Conservation (phyloP, 495 filamentous ascomycete genomes). For the Clavariopsis aquatica region DNA sequence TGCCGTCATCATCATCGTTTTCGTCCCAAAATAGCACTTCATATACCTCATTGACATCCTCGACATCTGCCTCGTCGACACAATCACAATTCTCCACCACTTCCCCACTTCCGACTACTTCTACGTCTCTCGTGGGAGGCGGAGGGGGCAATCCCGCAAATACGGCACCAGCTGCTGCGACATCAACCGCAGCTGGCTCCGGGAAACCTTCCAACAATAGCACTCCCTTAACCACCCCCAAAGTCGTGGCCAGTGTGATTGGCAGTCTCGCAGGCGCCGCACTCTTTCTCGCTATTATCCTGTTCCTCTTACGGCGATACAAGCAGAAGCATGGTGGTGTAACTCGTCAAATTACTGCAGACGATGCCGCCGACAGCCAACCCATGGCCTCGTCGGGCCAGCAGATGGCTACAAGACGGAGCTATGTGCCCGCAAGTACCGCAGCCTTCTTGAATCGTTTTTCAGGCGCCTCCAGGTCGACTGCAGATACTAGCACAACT, state of each 20-base stretch:
- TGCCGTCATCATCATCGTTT: background rate
- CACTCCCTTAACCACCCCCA: constrained; percentile 24
- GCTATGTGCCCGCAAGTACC: constrained; percentile 21
- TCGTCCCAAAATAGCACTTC: constrained; percentile 9
- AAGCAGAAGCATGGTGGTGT: constrained; percentile 26
- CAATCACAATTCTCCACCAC: background rate
- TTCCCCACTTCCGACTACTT: background rate
- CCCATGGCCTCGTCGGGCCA: constrained; percentile 26
- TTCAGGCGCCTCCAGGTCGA: constrained; percentile 29
- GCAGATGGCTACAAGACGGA: constrained; percentile 24
- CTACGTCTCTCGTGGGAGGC: background rate
- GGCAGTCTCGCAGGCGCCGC: constrained; percentile 36
- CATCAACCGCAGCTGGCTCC: constrained; percentile 1
- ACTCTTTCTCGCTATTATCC: constrained; percentile 22
- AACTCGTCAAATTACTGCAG: constrained; percentile 10
- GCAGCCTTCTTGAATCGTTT: constrained; percentile 36
- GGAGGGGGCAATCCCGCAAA: constrained; percentile 1
- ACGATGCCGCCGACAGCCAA: constrained; percentile 20
- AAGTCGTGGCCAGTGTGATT: constrained; percentile 36
- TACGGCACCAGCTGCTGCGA: constrained; percentile 1
- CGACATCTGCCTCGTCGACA: constrained; percentile 1
- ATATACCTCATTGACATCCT: constrained; percentile 3
- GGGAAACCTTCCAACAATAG: background rate
- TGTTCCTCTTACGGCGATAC: constrained; percentile 33
- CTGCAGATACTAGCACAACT: constrained; percentile 27